Percentiles rank a stretch among this genome's conserved stretches.
These are phyloP conservation scores for Lobulomyces angularis DNA, from an alignment of 192 early-diverging fungal species.

Conservation along the genomic window DNA sequence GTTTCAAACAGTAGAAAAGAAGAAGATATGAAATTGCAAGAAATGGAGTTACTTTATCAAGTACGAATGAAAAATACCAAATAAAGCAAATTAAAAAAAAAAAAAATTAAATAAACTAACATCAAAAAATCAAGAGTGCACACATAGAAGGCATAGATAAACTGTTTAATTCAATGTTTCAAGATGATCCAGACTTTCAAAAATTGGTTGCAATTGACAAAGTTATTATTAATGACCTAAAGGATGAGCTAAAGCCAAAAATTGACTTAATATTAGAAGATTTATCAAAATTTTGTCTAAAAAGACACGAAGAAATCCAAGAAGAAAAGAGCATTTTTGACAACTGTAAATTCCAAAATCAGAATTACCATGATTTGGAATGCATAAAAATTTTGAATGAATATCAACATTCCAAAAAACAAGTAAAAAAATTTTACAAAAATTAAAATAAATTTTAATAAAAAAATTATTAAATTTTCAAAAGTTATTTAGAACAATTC, in stretches of 20 bases:
- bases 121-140: no score
- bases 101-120: no score
- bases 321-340: conserved; percentile 31
- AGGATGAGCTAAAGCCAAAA: conserved; percentile 42
- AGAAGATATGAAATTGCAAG: conserved; percentile 13
- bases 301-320: conserved; percentile 24
- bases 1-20: conserved; percentile 27
- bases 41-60: conserved; percentile 26
- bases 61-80: conserved; percentile 15
- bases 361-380: conserved; percentile 30
- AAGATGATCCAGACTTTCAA: conserved; percentile 39
- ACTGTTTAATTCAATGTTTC: conserved; percentile 44
- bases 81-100: no score
- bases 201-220: conserved; percentile 22
- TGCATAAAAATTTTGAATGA: conserved; percentile 24
- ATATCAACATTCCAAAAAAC: conserved; percentile 41
- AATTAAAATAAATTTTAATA: conserved; percentile 1
- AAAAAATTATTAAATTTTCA: not conserved
- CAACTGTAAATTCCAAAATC: conserved; percentile 21
- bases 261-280: conserved; percentile 43
- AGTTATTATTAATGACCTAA: conserved; percentile 29
- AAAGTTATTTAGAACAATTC: conserved; percentile 30
- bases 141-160: conserved; percentile 38
- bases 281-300: conserved; percentile 32
- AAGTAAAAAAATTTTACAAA: conserved; percentile 11